A percentile compares a stretch with the other conserved stretches of the same genome.
These are phyloP conservation scores for Allantophomopsis cytisporea DNA, from an alignment of 2,329 filamentous ascomycete species.

Conservation along the genomic window DNA sequence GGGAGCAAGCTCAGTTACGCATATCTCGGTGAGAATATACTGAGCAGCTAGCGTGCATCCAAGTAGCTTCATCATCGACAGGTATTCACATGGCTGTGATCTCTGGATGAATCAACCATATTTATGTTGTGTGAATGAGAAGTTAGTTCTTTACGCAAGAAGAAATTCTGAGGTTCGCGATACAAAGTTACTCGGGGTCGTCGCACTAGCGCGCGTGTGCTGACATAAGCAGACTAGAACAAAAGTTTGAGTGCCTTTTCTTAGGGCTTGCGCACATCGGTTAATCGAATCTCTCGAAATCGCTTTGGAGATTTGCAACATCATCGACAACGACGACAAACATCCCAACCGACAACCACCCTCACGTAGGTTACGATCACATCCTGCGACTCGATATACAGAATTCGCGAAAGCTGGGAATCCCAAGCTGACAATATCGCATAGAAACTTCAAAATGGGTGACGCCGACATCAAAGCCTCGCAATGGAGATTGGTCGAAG, in stretches of 20 bases:
- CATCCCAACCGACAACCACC: neutral
- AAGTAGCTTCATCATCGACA: too few species aligned
- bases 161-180: too few species aligned
- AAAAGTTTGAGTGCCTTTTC: neutral
- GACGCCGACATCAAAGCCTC: conserved; percentile 71
- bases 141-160: too few species aligned
- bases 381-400: too few species aligned
- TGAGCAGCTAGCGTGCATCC: too few species aligned
- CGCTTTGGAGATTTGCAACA: neutral
- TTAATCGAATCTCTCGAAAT: neutral
- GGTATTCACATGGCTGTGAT: too few species aligned
- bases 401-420: conserved; percentile 5
- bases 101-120: too few species aligned
- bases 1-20: too few species aligned
- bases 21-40: too few species aligned
- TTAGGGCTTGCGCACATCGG: neutral
- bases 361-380: too few species aligned
- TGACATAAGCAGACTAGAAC: neutral
- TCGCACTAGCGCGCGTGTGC: neutral
- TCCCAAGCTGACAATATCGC: conserved; percentile 9
- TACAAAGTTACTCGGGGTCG: neutral
- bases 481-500: conserved; percentile 93
- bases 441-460: conserved; percentile 60
- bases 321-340: conserved; percentile 1
- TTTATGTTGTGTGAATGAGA: too few species aligned